Base-by-base conservation (phyloP, 2,329 filamentous ascomycete species). In the Colletotrichum spaethianum region DNA sequence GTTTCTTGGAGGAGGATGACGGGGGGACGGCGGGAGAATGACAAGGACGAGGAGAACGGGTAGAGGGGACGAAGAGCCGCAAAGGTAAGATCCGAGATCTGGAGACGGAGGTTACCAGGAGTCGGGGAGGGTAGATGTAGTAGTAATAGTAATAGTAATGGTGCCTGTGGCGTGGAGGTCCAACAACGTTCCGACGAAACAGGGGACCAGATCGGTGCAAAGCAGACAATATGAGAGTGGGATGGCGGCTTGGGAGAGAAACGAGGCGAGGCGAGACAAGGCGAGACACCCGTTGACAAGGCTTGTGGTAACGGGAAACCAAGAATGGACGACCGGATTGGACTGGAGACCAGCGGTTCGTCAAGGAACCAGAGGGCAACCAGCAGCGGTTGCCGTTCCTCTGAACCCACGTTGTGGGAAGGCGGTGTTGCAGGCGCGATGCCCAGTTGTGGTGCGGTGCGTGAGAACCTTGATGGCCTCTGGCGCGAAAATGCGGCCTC, bases 391-490 rank as follows among this genome's bases (percentile, higher is more conserved):
- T 16, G 23, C 46, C 23, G 36, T 44, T 44, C 48, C 48, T 55
- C 38, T 23, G 55, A 46, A 23, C 26, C 48, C 36, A 63, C 61
- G 63, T 36, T 59, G 62, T 64, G 62, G 67, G 62, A 66, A 70
- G 62, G 67, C 67, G 62, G 67, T 59, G 67, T 70, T 70, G 64
- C 67, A 66, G 52, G 46, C 62, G 55, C 66, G 70, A 70, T 69
- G 66, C 59, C 28, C 59, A 44, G 55, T 28, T 56, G 31, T 23
- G 67, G 71, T 73, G 42, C 62, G 59, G 26, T 40, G 55, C 36
- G 36, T 70, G 74, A 70, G 73, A 70, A 66, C 63, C 61, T 67
- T 67, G 74, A 73, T 73, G 73, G 74, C 57, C 63, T 55, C 46
- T 33, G 60, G 65, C 66, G 70, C 52, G 60, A 72, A 72, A 71